phyloP scores from a whole-genome alignment of 345 rosid genomes.

The Populus pruinosa region DNA sequence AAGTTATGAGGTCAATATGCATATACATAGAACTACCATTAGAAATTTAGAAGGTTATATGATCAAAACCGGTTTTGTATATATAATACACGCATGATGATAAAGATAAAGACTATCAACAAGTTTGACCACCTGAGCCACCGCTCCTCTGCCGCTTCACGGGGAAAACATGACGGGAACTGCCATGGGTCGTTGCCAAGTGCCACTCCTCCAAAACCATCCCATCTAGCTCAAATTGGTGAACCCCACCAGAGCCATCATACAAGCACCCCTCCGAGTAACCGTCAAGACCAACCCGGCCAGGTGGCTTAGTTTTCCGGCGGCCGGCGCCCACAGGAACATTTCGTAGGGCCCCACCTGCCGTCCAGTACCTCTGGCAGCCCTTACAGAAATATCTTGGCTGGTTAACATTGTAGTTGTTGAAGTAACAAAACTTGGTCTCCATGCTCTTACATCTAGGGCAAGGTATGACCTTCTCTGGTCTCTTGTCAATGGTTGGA shows the following conservation, averaged over 20 bases:
- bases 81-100: conserved; percentile 1
- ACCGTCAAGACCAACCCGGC: conserved; percentile 31
- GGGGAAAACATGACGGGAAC: conserved; percentile 56
- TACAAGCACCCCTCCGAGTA: conserved; percentile 35
- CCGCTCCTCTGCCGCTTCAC: conserved; percentile 53
- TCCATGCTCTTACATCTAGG: conserved; percentile 97
- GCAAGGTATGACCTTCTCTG: conserved; percentile 85
- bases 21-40: background rate
- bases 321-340: conserved; percentile 97
- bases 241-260: conserved; percentile 43
- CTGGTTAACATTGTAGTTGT: conserved; percentile 95
- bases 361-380: conserved; percentile 98
- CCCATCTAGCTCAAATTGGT: conserved; percentile 51
- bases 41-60: background rate
- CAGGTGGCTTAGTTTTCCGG: conserved; percentile 71
- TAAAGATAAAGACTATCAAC: conserved; percentile 19
- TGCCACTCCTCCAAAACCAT: conserved; percentile 60
- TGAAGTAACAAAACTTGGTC: conserved; percentile 95
- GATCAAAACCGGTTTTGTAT: conserved; percentile 15
- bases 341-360: conserved; percentile 91
- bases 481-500: conserved; percentile 53
- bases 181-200: conserved; percentile 38
- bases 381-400: conserved; percentile 97
- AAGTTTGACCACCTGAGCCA: conserved; percentile 49
- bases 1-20: background rate